A percentile compares a stretch with the other conserved stretches of the same genome.
Evolutionary conservation across 2,329 filamentous ascomycete species (phyloP).

Genomic region (Trichoderma asperellum): DNA sequence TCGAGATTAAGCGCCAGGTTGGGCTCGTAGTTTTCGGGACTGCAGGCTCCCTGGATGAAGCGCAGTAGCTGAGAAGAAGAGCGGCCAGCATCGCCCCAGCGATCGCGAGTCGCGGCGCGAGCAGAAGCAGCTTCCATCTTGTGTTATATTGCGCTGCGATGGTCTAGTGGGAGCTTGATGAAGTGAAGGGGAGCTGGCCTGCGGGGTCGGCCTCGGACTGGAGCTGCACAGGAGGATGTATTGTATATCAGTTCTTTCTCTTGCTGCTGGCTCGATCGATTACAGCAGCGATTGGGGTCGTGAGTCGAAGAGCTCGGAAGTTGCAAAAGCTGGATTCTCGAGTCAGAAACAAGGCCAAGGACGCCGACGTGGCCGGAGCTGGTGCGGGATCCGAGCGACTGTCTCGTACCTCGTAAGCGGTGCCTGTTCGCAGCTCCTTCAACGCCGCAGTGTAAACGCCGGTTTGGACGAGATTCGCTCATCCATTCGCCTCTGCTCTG

Average conservation of each 20-base stretch:
- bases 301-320: background rate
- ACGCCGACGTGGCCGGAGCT: conserved; percentile 17
- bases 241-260: background rate
- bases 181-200: background rate
- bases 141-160: background rate
- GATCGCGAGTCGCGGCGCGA: conserved; percentile 92
- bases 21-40: conserved; percentile 95
- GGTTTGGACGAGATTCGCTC: conserved; percentile 3
- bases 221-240: background rate
- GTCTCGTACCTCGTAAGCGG: conserved; percentile 3
- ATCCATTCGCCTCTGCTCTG: conserved; percentile 26
- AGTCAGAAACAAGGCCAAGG: background rate
- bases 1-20: conserved; percentile 96
- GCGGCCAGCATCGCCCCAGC: conserved; percentile 81
- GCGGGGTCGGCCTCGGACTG: background rate
- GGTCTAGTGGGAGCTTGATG: background rate
- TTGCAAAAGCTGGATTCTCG: conserved; percentile 1
- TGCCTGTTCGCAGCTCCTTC: conserved; percentile 17
- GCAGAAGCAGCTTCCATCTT: conserved; percentile 92
- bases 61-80: conserved; percentile 87
- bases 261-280: background rate
- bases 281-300: background rate
- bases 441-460: conserved; percentile 22
- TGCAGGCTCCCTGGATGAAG: conserved; percentile 95
- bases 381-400: background rate